Conservation (phyloP, 192 early-diverging fungal species). For the Haplosporangium gracile region DNA sequence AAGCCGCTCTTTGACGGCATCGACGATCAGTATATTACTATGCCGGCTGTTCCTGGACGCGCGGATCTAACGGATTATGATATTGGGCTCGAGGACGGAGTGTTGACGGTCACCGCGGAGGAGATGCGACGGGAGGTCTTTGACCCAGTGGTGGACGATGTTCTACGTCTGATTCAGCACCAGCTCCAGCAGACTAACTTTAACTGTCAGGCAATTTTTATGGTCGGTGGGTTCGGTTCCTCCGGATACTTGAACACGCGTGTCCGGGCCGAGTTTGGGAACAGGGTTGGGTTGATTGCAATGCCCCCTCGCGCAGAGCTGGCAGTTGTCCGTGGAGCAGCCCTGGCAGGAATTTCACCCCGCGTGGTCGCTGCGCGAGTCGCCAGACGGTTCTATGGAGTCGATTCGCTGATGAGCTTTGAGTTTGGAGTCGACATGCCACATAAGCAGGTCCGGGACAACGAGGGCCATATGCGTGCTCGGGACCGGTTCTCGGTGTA, state of each 20-base stretch:
- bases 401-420: conserved; percentile 58
- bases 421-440: conserved; percentile 56
- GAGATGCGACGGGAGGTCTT: conserved; percentile 65
- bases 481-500: conserved; percentile 62
- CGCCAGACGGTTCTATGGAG: conserved; percentile 63
- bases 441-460: conserved; percentile 51
- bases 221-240: conserved; percentile 69
- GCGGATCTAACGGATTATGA: conserved; percentile 46
- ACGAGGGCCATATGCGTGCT: conserved; percentile 54
- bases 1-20: conserved; percentile 61
- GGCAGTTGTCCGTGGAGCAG: conserved; percentile 66
- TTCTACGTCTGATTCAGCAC: conserved; percentile 62
- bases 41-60: conserved; percentile 55
- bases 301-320: conserved; percentile 63
- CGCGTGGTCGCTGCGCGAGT: conserved; percentile 60
- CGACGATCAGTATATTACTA: conserved; percentile 54
- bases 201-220: conserved; percentile 60
- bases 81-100: conserved; percentile 59
- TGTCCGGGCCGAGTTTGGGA: conserved; percentile 58
- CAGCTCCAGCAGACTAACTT: conserved; percentile 56
- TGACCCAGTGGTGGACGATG: conserved; percentile 67
- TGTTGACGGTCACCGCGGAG: conserved; percentile 57
- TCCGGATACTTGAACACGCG: conserved; percentile 62
- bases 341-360: conserved; percentile 61
- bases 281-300: conserved; percentile 55